phyloP scores from a whole-genome alignment of 2,329 filamentous ascomycete genomes.

The Xylariaceae sp. region DNA sequence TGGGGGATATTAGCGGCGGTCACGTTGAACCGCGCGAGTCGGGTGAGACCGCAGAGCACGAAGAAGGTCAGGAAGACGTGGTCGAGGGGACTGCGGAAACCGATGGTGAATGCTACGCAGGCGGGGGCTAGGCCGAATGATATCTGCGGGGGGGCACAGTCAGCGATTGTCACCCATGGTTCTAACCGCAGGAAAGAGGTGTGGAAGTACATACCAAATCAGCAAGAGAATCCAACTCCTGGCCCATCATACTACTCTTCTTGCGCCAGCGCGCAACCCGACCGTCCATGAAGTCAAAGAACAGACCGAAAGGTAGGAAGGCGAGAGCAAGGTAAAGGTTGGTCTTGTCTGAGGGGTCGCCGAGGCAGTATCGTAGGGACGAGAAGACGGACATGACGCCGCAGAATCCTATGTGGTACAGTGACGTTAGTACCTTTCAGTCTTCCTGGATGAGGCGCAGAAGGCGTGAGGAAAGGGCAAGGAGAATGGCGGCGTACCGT shows the following conservation, averaged over 20 bases:
- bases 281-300: slow-evolving; percentile 98
- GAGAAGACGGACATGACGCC: slow-evolving; percentile 95
- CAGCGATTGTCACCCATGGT: too few relatives aligned
- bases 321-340: slow-evolving; percentile 80
- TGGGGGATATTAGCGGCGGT: slow-evolving; percentile 88
- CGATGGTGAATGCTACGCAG: slow-evolving; percentile 81
- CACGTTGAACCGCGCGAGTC: slow-evolving; percentile 96
- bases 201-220: slow-evolving; percentile 70
- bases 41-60: slow-evolving; percentile 89
- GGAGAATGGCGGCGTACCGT: slow-evolving; percentile 49
- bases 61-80: slow-evolving; percentile 81
- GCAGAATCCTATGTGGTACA: slow-evolving; percentile 61
- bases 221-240: slow-evolving; percentile 92
- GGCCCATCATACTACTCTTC: slow-evolving; percentile 97
- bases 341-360: slow-evolving; percentile 60
- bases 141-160: too few relatives aligned
- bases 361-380: slow-evolving; percentile 88
- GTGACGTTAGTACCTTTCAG: neutral
- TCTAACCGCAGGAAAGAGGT: too few relatives aligned
- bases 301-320: slow-evolving; percentile 88
- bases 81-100: slow-evolving; percentile 79
- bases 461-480: neutral
- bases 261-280: slow-evolving; percentile 94
- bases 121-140: slow-evolving; percentile 94
- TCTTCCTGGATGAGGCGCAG: neutral